Conservation (phyloP, 768 basidiomycete genomes). For the Saitozyma sp. region DNA sequence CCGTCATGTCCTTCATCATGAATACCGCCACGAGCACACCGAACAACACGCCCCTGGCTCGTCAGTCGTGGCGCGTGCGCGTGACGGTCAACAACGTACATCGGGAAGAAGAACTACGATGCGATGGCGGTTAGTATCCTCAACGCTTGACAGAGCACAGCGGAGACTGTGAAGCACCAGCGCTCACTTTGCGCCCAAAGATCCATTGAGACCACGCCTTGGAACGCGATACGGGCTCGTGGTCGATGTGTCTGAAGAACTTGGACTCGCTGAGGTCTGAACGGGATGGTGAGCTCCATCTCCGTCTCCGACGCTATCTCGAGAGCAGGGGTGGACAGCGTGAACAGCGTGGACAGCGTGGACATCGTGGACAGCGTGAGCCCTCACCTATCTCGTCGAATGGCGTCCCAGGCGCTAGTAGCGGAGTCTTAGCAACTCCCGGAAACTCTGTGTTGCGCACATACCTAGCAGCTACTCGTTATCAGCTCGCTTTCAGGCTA, state of each 20-base stretch:
- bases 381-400: conserved; percentile 49
- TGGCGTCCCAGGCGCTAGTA: conserved; percentile 49
- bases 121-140: background rate
- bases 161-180: too few relatives aligned
- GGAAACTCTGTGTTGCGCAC: conserved; percentile 4
- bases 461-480: conserved; percentile 26
- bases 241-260: conserved; percentile 29
- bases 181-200: conserved; percentile 45
- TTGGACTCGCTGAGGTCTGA: conserved; percentile 37
- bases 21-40: conserved; percentile 31
- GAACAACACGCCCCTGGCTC: conserved; percentile 35
- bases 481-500: background rate
- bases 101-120: conserved; percentile 42
- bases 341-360: too few relatives aligned
- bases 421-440: background rate
- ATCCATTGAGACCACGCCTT: conserved; percentile 40
- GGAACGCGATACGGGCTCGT: background rate
- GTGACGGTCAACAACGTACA: conserved; percentile 19
- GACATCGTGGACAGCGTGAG: too few relatives aligned
- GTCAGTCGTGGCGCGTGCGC: background rate
- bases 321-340: too few relatives aligned
- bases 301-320: too few relatives aligned
- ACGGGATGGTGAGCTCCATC: background rate
- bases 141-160: background rate
- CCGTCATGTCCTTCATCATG: conserved; percentile 26